phyloP scores from a whole-genome alignment of 2,329 filamentous ascomycete genomes.

The Metarhizium rileyi region DNA sequence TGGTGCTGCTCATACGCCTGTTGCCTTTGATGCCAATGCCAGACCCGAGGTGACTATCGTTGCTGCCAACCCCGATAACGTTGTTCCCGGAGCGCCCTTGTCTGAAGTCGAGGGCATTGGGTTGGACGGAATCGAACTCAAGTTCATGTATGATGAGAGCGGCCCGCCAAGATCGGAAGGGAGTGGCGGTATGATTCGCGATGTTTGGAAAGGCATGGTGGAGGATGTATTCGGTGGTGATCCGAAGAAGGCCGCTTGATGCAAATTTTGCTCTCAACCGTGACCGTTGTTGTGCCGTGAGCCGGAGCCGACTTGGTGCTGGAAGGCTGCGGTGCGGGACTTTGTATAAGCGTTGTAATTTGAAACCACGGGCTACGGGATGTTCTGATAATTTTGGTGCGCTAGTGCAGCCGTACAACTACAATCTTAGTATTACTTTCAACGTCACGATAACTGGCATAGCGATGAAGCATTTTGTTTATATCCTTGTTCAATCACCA shows the following conservation, averaged over 20 bases:
- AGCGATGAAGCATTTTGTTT: neutral
- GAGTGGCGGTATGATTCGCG: slow-evolving; percentile 37
- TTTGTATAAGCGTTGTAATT: slow-evolving; percentile 4
- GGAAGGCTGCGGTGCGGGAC: neutral
- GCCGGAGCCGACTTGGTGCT: neutral
- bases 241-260: slow-evolving; percentile 11
- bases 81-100: slow-evolving; percentile 40
- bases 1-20: slow-evolving; percentile 31
- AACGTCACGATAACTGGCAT: neutral
- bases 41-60: slow-evolving; percentile 43
- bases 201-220: slow-evolving; percentile 47
- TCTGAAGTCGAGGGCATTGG: slow-evolving; percentile 50
- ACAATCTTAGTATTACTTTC: neutral
- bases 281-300: neutral
- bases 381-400: neutral
- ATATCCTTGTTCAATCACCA: too few relatives aligned
- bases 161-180: slow-evolving; percentile 16
- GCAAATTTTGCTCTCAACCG: neutral
- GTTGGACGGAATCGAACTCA: slow-evolving; percentile 45
- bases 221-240: slow-evolving; percentile 32
- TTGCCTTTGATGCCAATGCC: slow-evolving; percentile 32
- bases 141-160: slow-evolving; percentile 34
- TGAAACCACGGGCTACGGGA: slow-evolving; percentile 1
- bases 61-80: slow-evolving; percentile 44
- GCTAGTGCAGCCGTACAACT: neutral